Evolutionary conservation across 106 monocot genomes (phyloP), one percentile per base, ranked within the genome.

Genomic region (Narthecium ossifragum): DNA sequence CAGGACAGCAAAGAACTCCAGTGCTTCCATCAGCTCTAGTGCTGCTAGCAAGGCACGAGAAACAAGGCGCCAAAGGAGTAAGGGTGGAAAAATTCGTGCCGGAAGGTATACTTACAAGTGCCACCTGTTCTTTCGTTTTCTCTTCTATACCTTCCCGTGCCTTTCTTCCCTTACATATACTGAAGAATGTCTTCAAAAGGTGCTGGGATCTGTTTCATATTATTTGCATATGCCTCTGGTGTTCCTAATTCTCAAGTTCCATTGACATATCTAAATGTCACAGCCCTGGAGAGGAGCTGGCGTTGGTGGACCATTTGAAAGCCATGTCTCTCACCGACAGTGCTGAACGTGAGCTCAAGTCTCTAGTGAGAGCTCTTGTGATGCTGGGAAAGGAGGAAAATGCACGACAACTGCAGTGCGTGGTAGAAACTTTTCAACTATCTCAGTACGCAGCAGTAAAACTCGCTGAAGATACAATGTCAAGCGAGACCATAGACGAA

Each of bases 271-370:
- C 3, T 65, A 17, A 17, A 40, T 26, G 12, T 53, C 63, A 47
- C 80, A 94, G 89, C 61, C 85, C 89, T 40, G 89, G 93, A 26
- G 93, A 94, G 74, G 93, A 94, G 70, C 38, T 75, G 66, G 89
- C 82, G 45, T 70, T 94, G 18, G 71, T 94, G 23, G 89, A 94
- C 14, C 80, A 94, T 66, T 52, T 94, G 69, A 94, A 88, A 46
- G 72, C 75, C 30, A 86, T 94, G 82, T 43, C 82, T 43, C 56
- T 89, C 12, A 75, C 75, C 8, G 27, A 48, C 1, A 18, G 59
- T 60, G 71, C 77, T 47, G 59, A 58, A 26, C 31, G 43, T 7
- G 85, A 93, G 72, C 74, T 93, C 25, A 85, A 80, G 33, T 83
- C 82, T 23, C 54, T 93, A 14, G 5, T 88, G 5, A 9, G 65